Percentiles rank a stretch among this genome's conserved stretches.
phyloP scores from a whole-genome alignment of 2,329 filamentous ascomycete species.

The Aspergillus ustus region DNA sequence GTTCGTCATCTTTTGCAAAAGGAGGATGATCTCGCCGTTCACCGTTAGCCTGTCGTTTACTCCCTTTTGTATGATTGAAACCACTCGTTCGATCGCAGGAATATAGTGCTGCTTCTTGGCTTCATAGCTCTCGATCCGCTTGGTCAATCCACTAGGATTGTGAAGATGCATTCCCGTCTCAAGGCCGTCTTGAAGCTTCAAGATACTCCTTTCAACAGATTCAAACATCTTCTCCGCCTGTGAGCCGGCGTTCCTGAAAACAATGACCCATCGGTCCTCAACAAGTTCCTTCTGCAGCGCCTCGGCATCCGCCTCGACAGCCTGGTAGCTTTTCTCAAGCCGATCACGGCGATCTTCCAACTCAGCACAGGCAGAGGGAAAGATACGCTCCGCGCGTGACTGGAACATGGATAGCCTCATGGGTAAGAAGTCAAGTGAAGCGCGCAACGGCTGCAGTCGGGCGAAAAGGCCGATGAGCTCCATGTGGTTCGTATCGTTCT shows the following conservation, averaged over 20 bases:
- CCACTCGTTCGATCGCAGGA: constrained; percentile 86
- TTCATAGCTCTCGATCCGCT: constrained; percentile 91
- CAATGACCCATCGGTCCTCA: constrained; percentile 93
- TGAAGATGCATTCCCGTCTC: constrained; percentile 75
- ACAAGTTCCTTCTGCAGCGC: constrained; percentile 86
- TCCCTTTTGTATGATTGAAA: constrained; percentile 94
- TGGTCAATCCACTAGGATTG: constrained; percentile 70
- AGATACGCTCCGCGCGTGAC: constrained; percentile 73
- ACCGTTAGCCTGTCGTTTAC: constrained; percentile 93
- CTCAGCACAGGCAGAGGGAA: constrained; percentile 90
- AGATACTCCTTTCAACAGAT: constrained; percentile 84
- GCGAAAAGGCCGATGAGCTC: constrained; percentile 89
- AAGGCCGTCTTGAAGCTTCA: constrained; percentile 79
- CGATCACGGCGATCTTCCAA: constrained; percentile 74
- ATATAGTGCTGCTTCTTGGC: constrained; percentile 94
- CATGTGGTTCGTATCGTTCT: constrained; percentile 86
- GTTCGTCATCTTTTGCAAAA: constrained; percentile 84
- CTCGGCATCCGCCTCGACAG: constrained; percentile 87
- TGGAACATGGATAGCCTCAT: constrained; percentile 92
- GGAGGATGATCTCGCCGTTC: constrained; percentile 88
- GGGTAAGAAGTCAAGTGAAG: constrained; percentile 91
- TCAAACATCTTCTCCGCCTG: constrained; percentile 97
- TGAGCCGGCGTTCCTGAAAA: constrained; percentile 88
- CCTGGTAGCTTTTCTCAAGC: constrained; percentile 84
- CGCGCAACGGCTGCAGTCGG: constrained; percentile 89